These are phyloP conservation scores for Kazachstania kunashirensis DNA, from an alignment of 805 yeast species.

Conservation along the genomic window DNA sequence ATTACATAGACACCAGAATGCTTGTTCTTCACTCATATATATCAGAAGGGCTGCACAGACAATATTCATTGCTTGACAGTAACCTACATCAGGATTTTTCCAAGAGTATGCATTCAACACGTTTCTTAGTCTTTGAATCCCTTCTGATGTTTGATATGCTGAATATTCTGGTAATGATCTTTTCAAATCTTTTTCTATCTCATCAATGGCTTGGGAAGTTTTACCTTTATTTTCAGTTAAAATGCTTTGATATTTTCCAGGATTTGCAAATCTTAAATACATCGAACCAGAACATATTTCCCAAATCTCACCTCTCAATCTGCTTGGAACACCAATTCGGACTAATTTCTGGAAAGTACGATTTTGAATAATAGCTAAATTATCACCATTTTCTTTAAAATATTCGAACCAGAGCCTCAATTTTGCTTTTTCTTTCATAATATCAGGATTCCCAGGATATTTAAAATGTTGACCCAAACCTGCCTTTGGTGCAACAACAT, in stretches of 20 bases:
- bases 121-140: slow-evolving; percentile 73
- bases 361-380: slow-evolving; percentile 62
- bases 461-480: slow-evolving; percentile 81
- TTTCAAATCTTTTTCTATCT: slow-evolving; percentile 90
- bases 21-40: slow-evolving; percentile 93
- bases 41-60: slow-evolving; percentile 71
- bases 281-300: slow-evolving; percentile 83
- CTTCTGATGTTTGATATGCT: slow-evolving; percentile 81
- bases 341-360: slow-evolving; percentile 73
- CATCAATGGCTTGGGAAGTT: slow-evolving; percentile 80
- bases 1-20: slow-evolving; percentile 80
- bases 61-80: slow-evolving; percentile 98
- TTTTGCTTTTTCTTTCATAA: slow-evolving; percentile 70
- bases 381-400: slow-evolving; percentile 74
- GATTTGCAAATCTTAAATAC: slow-evolving; percentile 55
- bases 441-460: slow-evolving; percentile 82
- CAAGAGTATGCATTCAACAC: slow-evolving; percentile 92
- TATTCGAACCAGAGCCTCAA: slow-evolving; percentile 92
- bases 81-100: slow-evolving; percentile 95
- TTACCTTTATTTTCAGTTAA: slow-evolving; percentile 54
- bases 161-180: slow-evolving; percentile 93
- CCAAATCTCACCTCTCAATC: slow-evolving; percentile 94
- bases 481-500: slow-evolving; percentile 55
- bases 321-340: slow-evolving; percentile 88
- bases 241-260: slow-evolving; percentile 48